A percentile compares a stretch with the other conserved stretches of the same genome.
phyloP scores from a whole-genome alignment of 176 grass and related monocot species.

The Thinopyrum elongatum region DNA sequence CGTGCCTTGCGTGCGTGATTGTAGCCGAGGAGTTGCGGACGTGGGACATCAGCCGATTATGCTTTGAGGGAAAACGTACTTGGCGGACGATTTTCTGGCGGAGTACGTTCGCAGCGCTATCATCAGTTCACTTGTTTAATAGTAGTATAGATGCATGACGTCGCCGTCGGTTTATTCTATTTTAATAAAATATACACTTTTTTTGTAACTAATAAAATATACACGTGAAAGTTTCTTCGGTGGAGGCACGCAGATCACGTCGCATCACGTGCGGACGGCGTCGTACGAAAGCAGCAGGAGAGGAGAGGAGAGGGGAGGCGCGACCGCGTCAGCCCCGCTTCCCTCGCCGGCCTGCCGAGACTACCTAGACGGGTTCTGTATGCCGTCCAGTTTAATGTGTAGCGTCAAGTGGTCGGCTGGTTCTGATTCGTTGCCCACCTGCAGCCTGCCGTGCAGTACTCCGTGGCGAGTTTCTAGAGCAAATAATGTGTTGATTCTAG shows the following conservation, averaged over 20 bases:
- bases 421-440: background rate
- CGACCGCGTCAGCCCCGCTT: conserved; percentile 1
- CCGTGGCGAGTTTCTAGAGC: background rate
- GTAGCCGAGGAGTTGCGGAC: too few relatives aligned
- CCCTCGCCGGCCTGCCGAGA: conserved; percentile 11
- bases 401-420: background rate
- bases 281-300: background rate
- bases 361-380: background rate
- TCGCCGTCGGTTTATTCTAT: background rate
- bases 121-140: too few relatives aligned
- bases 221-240: background rate
- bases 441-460: background rate
- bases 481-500: too few relatives aligned
- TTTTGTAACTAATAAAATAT: too few relatives aligned
- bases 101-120: too few relatives aligned
- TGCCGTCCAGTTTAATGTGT: background rate
- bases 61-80: too few relatives aligned
- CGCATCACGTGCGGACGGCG: background rate
- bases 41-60: too few relatives aligned
- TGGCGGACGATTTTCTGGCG: too few relatives aligned
- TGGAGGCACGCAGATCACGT: background rate
- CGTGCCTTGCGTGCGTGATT: too few relatives aligned
- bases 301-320: background rate
- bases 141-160: background rate
- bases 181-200: too few relatives aligned